Evolutionary conservation across 306 rosid species (phyloP).

Genomic region (Abrus precatorius): DNA sequence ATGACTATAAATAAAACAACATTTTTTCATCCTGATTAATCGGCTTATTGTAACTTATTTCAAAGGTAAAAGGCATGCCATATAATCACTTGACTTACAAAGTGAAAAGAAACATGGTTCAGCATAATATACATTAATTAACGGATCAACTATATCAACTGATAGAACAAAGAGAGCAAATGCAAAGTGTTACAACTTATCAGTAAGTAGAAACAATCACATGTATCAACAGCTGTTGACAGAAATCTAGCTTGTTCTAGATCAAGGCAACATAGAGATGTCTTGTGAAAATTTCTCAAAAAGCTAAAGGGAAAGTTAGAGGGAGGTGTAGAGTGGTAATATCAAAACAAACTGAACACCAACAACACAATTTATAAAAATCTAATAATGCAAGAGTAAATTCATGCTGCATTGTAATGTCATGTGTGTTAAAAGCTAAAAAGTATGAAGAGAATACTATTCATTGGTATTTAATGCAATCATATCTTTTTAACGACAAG

Average conservation of each 20-base stretch:
- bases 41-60: slow-evolving; percentile 37
- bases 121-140: slow-evolving; percentile 10
- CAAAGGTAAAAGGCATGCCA: slow-evolving; percentile 16
- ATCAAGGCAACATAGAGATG: slow-evolving; percentile 32
- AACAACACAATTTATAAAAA: slow-evolving; percentile 29
- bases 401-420: slow-evolving; percentile 12
- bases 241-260: slow-evolving; percentile 34
- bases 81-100: slow-evolving; percentile 29
- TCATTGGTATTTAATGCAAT: slow-evolving; percentile 26
- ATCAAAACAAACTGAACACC: slow-evolving; percentile 21
- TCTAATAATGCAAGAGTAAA: neutral
- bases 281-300: slow-evolving; percentile 1
- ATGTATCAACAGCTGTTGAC: neutral
- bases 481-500: slow-evolving; percentile 11
- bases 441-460: neutral
- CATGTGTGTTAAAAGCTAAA: slow-evolving; percentile 7
- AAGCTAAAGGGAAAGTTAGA: slow-evolving; percentile 1
- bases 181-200: neutral
- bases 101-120: slow-evolving; percentile 37
- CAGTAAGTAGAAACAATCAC: neutral
- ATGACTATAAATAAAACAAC: slow-evolving; percentile 7
- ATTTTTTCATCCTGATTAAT: slow-evolving; percentile 24
- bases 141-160: slow-evolving; percentile 8
- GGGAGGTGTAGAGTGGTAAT: slow-evolving; percentile 1
- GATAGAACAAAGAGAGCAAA: slow-evolving; percentile 4